phyloP scores from a whole-genome alignment of 2,329 filamentous ascomycete genomes.

The Colletotrichum scovillei region DNA sequence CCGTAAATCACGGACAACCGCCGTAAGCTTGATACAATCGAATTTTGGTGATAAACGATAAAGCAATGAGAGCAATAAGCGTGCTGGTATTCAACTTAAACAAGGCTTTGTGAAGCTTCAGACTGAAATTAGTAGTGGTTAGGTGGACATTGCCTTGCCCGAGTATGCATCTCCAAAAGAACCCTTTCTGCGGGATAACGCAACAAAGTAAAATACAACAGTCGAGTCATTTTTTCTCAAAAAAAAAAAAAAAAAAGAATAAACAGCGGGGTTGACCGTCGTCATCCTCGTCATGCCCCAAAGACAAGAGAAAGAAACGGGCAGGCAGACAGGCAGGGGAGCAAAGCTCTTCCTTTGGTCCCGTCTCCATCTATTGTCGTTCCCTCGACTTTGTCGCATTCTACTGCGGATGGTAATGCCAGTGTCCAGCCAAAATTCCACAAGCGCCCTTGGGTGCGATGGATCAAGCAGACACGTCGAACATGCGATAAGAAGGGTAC shows the following conservation, averaged over 20 bases:
- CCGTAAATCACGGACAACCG: not conserved
- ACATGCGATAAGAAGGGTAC: not conserved
- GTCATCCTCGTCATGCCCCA: not conserved
- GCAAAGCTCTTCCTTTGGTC: not conserved
- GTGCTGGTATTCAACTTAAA: not conserved
- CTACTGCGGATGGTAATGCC: not conserved
- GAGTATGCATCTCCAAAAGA: not conserved
- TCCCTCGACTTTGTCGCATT: not conserved
- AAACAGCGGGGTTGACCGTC: conserved; percentile 16
- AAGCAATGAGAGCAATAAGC: not conserved
- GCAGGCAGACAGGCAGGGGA: not conserved
- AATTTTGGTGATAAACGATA: not conserved
- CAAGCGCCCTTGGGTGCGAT: not conserved
- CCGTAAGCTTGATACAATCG: not conserved
- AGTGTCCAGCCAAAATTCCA: not conserved
- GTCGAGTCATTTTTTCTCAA: conserved; percentile 4
- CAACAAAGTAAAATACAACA: not conserved
- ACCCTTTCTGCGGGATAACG: not conserved
- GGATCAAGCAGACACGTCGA: not conserved
- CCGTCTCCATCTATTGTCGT: not conserved
- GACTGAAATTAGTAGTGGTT: not conserved
- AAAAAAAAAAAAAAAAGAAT: not conserved
- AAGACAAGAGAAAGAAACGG: not conserved
- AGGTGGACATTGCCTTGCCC: not conserved
- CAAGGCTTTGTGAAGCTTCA: not conserved